phyloP scores from a whole-genome alignment of 495 filamentous ascomycete genomes.

The Penicillium nucicola region DNA sequence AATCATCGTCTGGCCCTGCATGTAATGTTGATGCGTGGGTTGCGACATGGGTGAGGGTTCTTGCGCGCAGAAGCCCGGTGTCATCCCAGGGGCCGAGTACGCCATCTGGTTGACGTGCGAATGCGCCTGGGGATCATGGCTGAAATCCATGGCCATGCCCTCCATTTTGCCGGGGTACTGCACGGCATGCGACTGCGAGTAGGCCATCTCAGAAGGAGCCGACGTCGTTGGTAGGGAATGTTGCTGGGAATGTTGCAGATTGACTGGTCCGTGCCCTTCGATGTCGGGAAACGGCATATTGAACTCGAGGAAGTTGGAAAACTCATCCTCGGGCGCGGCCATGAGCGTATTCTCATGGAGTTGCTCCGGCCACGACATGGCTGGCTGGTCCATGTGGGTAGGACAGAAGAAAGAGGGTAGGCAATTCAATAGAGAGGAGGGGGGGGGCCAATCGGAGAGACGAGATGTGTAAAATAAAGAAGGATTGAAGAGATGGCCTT shows the following conservation, averaged over 20 bases:
- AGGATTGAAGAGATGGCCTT: neutral
- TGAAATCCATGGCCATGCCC: conserved; percentile 36
- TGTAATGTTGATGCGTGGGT: conserved; percentile 49
- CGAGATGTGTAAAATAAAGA: neutral
- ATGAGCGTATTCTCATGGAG: conserved; percentile 33
- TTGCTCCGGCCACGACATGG: conserved; percentile 42
- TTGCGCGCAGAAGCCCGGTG: conserved; percentile 39
- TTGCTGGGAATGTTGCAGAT: conserved; percentile 33
- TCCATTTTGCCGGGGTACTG: conserved; percentile 25
- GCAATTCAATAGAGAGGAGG: neutral
- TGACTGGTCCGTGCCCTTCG: conserved; percentile 39
- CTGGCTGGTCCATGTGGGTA: conserved; percentile 36
- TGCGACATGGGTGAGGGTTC: conserved; percentile 50
- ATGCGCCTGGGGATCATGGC: conserved; percentile 25
- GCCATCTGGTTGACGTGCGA: conserved; percentile 15
- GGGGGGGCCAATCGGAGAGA: neutral
- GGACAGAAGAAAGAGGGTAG: neutral
- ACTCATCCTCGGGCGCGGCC: conserved; percentile 44
- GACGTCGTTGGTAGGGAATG: conserved; percentile 32
- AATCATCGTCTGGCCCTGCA: conserved; percentile 61
- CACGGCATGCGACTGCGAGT: conserved; percentile 28
- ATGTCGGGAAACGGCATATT: conserved; percentile 48
- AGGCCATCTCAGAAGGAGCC: conserved; percentile 24
- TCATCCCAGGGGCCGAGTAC: conserved; percentile 32
- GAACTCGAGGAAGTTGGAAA: conserved; percentile 53